A percentile compares a stretch with the other conserved stretches of the same genome.
Evolutionary conservation across 2,329 filamentous ascomycete species (phyloP).

Genomic region (Colletotrichum lupini): DNA sequence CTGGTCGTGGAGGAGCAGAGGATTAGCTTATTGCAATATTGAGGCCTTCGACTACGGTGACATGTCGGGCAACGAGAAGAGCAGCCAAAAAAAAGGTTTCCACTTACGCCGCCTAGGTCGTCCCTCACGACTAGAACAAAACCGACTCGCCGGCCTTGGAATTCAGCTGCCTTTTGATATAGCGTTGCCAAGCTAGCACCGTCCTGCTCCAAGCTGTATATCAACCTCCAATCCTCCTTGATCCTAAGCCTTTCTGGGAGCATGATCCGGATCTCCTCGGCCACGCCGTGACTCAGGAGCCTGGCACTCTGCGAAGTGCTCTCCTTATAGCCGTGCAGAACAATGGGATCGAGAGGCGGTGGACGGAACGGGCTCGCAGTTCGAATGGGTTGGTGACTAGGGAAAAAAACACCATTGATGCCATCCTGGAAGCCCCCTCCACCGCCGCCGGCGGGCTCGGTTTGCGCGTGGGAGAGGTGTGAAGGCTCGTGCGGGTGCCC

Average conservation of each 20-base stretch:
- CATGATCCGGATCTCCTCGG: constrained; percentile 92
- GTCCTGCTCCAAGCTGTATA: constrained; percentile 92
- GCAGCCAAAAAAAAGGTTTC: neutral
- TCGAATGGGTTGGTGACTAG: constrained; percentile 61
- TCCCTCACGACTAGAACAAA: constrained; percentile 92
- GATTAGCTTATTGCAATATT: neutral
- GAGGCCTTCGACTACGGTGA: neutral
- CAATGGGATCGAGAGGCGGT: constrained; percentile 86
- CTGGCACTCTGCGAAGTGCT: constrained; percentile 69
- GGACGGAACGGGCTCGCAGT: constrained; percentile 84
- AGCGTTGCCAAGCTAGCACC: constrained; percentile 88
- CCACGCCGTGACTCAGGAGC: constrained; percentile 78
- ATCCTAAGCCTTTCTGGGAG: constrained; percentile 89
- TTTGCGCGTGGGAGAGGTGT: constrained; percentile 40
- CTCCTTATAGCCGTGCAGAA: constrained; percentile 73
- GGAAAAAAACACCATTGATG: constrained; percentile 69
- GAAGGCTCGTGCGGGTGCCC: constrained; percentile 36
- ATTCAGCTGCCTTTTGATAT: constrained; percentile 81
- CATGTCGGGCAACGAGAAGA: neutral
- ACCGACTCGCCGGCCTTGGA: constrained; percentile 77
- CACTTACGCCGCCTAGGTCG: constrained; percentile 75
- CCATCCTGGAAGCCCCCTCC: constrained; percentile 50
- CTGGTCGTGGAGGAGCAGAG: constrained; percentile 46
- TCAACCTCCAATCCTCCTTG: constrained; percentile 84
- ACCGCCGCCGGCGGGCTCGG: constrained; percentile 35